phyloP scores from a whole-genome alignment of 208 protist genomes.

The Trichomonas tenax region DNA sequence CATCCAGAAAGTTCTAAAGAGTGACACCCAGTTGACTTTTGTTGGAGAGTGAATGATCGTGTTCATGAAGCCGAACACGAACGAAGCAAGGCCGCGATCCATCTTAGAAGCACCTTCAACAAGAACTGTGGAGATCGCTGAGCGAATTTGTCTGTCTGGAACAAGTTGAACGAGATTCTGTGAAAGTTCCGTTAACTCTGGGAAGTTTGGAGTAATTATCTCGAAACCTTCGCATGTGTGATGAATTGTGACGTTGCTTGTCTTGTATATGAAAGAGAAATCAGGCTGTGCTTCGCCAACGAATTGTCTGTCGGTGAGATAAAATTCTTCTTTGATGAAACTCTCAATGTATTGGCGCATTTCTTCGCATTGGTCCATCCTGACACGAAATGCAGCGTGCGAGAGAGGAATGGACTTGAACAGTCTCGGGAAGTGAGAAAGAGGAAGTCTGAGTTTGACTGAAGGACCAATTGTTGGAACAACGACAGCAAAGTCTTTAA shows the following conservation, averaged over 20 bases:
- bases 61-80: background rate
- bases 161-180: background rate
- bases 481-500: background rate
- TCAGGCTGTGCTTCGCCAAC: background rate
- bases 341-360: background rate
- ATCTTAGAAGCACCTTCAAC: background rate
- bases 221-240: background rate
- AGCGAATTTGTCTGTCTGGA: background rate
- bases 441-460: background rate
- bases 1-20: background rate
- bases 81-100: background rate
- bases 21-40: background rate
- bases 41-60: background rate
- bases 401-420: background rate
- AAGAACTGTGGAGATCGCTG: background rate
- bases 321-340: background rate
- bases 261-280: background rate
- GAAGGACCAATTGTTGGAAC: background rate
- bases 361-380: background rate
- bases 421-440: background rate
- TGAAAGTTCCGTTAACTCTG: background rate
- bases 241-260: background rate
- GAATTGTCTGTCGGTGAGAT: background rate
- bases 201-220: background rate
- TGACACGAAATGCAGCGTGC: background rate